These are phyloP conservation scores for Fusarium marasasianum DNA, from an alignment of 2,329 filamentous ascomycete species.

Conservation along the genomic window DNA sequence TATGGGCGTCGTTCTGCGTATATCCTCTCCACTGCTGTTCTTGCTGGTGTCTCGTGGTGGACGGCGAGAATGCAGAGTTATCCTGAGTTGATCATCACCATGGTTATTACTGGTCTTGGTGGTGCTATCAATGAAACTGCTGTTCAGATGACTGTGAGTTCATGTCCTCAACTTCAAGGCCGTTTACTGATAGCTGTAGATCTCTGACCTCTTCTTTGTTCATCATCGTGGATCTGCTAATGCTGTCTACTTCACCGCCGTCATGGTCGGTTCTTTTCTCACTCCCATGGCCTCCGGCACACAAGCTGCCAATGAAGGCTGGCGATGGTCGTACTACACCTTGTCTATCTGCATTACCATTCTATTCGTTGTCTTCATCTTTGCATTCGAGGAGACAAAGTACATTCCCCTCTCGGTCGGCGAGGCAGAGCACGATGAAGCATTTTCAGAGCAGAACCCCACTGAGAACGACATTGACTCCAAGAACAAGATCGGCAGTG, in stretches of 20 bases:
- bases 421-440: not conserved
- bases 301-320: conserved; percentile 36
- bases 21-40: conserved; percentile 35
- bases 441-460: not conserved
- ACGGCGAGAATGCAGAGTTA: conserved; percentile 32
- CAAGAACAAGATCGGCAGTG: not conserved
- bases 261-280: conserved; percentile 46
- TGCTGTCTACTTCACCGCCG: conserved; percentile 45
- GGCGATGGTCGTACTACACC: conserved; percentile 41
- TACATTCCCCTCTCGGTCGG: conserved; percentile 35
- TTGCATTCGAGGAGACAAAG: conserved; percentile 45
- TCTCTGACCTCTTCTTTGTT: conserved; percentile 48
- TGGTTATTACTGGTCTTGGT: conserved; percentile 46
- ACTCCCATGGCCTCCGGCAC: conserved; percentile 45
- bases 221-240: conserved; percentile 46
- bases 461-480: not conserved
- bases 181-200: conserved; percentile 21
- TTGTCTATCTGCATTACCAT: conserved; percentile 37
- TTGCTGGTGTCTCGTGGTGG: conserved; percentile 41
- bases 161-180: too few species aligned
- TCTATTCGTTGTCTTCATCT: conserved; percentile 37
- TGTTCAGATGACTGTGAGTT: conserved; percentile 49
- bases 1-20: conserved; percentile 49
- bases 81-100: conserved; percentile 39
- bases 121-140: conserved; percentile 53